These are phyloP conservation scores for Primulina huaijiensis DNA, from an alignment of 257 asterid genomes.

Conservation along the genomic window DNA sequence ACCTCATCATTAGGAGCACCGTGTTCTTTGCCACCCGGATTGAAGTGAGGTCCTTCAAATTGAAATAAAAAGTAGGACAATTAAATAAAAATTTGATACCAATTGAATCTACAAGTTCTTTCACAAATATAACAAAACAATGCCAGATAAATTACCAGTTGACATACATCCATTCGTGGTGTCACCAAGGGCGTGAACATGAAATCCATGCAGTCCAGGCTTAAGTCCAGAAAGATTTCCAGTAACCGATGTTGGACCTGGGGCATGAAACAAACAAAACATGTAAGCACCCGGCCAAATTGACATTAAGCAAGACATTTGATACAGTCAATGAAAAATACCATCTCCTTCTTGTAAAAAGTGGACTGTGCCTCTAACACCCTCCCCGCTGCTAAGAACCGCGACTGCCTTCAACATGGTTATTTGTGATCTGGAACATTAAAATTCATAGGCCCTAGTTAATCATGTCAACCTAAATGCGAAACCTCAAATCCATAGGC, in stretches of 20 bases:
- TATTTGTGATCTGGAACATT: slow-evolving; percentile 55
- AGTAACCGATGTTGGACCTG: slow-evolving; percentile 72
- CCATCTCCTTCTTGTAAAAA: slow-evolving; percentile 90
- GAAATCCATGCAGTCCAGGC: slow-evolving; percentile 95
- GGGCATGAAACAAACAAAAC: neutral
- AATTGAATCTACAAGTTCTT: slow-evolving; percentile 12
- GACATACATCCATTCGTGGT: slow-evolving; percentile 98
- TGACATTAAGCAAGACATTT: too few species aligned
- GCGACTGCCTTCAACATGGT: slow-evolving; percentile 93
- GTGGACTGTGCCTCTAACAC: slow-evolving; percentile 74
- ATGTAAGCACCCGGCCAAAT: too few species aligned
- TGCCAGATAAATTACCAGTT: slow-evolving; percentile 53
- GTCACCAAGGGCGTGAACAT: slow-evolving; percentile 98
- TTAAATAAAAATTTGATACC: neutral
- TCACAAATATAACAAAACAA: neutral
- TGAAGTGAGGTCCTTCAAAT: slow-evolving; percentile 83
- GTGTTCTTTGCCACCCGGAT: slow-evolving; percentile 76
- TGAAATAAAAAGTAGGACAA: neutral
- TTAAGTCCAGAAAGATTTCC: slow-evolving; percentile 77
- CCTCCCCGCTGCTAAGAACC: slow-evolving; percentile 77
- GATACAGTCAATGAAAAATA: slow-evolving; percentile 25
- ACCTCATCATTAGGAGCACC: slow-evolving; percentile 88
- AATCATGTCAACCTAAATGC: too few species aligned
- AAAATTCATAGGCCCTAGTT: neutral
- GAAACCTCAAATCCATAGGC: too few species aligned